Evolutionary conservation across 139 green algal genomes (phyloP).

Genomic region (Edaphochlamys debaryana): DNA sequence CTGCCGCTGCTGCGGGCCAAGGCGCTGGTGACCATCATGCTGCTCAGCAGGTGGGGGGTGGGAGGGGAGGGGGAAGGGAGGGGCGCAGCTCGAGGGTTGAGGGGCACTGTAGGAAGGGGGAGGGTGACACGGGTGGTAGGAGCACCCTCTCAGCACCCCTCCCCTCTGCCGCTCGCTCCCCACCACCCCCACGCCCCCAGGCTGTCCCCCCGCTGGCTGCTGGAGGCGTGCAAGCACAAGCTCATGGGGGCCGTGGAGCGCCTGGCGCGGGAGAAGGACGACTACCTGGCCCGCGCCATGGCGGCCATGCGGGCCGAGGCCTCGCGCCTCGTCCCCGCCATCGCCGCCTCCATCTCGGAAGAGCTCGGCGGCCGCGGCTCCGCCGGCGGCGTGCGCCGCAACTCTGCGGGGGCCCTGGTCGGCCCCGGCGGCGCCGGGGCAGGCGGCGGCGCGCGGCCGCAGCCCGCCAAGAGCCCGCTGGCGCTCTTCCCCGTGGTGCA

Average conservation of each 20-base stretch:
- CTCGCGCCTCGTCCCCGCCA: slow-evolving; percentile 54
- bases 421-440: slow-evolving; percentile 26
- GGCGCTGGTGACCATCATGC: slow-evolving; percentile 64
- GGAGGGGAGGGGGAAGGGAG: background rate
- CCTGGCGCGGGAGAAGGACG: slow-evolving; percentile 71
- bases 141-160: no score
- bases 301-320: slow-evolving; percentile 62
- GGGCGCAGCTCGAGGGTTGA: no score
- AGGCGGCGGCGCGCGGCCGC: slow-evolving; percentile 17
- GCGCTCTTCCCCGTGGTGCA: slow-evolving; percentile 67
- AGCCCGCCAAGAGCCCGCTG: slow-evolving; percentile 42
- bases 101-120: no score
- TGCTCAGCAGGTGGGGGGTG: slow-evolving; percentile 62
- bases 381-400: background rate
- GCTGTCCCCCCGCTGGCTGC: slow-evolving; percentile 63
- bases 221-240: slow-evolving; percentile 70
- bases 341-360: slow-evolving; percentile 49
- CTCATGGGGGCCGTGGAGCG: slow-evolving; percentile 70
- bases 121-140: no score
- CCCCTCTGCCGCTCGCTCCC: no score
- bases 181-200: slow-evolving; percentile 14
- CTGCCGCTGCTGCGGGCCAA: slow-evolving; percentile 77
- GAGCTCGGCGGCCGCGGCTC: slow-evolving; percentile 41
- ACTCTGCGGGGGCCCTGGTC: slow-evolving; percentile 28
- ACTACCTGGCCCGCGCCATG: slow-evolving; percentile 65